Evolutionary conservation across 371 early-diverging fungal species (phyloP).

Genomic region (Rhizopus sp.): DNA sequence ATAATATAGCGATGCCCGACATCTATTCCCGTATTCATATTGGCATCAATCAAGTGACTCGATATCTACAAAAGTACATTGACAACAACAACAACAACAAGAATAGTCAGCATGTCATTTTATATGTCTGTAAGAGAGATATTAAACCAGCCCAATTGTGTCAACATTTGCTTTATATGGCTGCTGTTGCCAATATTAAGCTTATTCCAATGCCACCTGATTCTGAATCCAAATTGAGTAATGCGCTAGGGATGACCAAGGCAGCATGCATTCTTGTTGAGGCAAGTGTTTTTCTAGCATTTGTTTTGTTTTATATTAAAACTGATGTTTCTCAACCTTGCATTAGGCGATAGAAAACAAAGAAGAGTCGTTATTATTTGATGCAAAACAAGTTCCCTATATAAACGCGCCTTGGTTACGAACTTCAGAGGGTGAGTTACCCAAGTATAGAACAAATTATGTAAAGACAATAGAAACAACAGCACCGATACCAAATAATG

Average conservation of each 20-base stretch:
- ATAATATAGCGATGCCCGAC: conserved; percentile 16
- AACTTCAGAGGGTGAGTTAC: conserved; percentile 3
- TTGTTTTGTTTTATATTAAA: background rate
- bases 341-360: conserved; percentile 15
- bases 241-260: conserved; percentile 23
- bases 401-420: conserved; percentile 37
- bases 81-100: conserved; percentile 12
- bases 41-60: conserved; percentile 39
- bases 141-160: conserved; percentile 37
- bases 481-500: conserved; percentile 23
- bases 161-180: conserved; percentile 38
- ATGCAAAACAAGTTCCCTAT: conserved; percentile 19
- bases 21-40: conserved; percentile 22
- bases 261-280: conserved; percentile 26
- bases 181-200: conserved; percentile 30
- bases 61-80: conserved; percentile 27
- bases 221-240: conserved; percentile 25
- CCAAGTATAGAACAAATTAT: conserved; percentile 13
- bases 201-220: conserved; percentile 32
- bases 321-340: no score
- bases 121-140: conserved; percentile 45
- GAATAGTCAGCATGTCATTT: conserved; percentile 1
- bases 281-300: conserved; percentile 8
- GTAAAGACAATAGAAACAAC: conserved; percentile 35
- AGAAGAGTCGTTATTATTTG: conserved; percentile 32